Percentiles rank a stretch among this genome's conserved stretches.
These are phyloP conservation scores for Pterula multifida DNA, from an alignment of 1,284 basidiomycete genomes.

Conservation along the genomic window DNA sequence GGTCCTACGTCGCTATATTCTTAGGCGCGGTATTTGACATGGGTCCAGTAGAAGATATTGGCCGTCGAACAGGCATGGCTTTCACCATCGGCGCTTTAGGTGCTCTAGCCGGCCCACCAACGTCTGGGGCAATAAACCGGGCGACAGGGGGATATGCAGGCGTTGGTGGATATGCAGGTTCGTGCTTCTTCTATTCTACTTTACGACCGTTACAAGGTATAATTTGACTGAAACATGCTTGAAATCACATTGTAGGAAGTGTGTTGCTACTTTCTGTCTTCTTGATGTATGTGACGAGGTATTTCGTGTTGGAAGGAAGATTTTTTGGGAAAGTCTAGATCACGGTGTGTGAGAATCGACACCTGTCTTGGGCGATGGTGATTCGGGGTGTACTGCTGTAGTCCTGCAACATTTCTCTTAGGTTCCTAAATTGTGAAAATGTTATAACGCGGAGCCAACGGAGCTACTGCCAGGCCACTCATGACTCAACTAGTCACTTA, in stretches of 20 bases:
- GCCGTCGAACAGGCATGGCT: constrained; percentile 45
- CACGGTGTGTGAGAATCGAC: too few relatives aligned
- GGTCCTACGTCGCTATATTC: constrained; percentile 44
- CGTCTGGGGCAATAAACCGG: constrained; percentile 42
- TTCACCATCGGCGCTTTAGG: constrained; percentile 37
- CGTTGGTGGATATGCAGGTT: constrained; percentile 16
- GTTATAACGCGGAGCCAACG: too few relatives aligned
- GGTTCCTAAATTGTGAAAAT: too few relatives aligned
- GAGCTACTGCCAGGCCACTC: too few relatives aligned
- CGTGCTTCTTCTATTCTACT: constrained; percentile 10
- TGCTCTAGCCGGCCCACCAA: constrained; percentile 41
- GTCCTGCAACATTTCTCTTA: too few relatives aligned
- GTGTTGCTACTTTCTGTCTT: not conserved
- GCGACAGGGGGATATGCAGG: constrained; percentile 26
- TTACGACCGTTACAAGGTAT: not conserved
- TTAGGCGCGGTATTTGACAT: constrained; percentile 44
- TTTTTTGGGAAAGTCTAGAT: not conserved
- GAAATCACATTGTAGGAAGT: not conserved
- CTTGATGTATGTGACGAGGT: not conserved
- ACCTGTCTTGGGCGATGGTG: too few relatives aligned
- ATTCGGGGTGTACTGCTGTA: too few relatives aligned
- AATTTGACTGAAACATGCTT: too few relatives aligned
- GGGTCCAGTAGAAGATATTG: constrained; percentile 47
- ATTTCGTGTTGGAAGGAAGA: constrained; percentile 1
- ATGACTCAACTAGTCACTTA: too few relatives aligned